Percentiles rank a stretch among this genome's conserved stretches.
Conservation (phyloP, 805 yeast genomes). For the Clavispora vitiphila region DNA sequence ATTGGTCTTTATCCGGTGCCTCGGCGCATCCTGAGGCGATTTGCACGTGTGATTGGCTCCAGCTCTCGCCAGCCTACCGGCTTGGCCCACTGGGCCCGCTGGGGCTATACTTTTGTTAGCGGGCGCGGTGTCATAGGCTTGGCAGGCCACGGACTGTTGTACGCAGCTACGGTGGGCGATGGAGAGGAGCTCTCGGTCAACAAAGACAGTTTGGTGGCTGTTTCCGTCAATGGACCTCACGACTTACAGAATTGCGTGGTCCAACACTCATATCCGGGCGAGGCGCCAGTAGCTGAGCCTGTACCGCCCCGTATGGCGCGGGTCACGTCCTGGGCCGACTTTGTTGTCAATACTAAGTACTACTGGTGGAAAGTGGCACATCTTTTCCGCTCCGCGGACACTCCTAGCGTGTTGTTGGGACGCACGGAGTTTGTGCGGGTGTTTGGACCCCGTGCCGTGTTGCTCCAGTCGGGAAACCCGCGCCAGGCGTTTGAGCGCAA, state of each 20-base stretch:
- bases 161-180: conserved; percentile 39
- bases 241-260: conserved; percentile 40
- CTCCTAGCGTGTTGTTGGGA: conserved; percentile 18
- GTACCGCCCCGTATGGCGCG: conserved; percentile 11
- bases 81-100: conserved; percentile 25
- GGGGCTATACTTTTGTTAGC: conserved; percentile 44
- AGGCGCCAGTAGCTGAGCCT: conserved; percentile 3
- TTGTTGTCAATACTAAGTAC: conserved; percentile 6
- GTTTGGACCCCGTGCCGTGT: conserved; percentile 50
- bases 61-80: conserved; percentile 35
- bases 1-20: conserved; percentile 39
- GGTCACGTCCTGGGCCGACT: conserved; percentile 7
- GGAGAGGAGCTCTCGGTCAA: conserved; percentile 48
- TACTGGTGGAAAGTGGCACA: conserved; percentile 10
- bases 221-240: conserved; percentile 44
- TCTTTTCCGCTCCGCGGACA: background rate
- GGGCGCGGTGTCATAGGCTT: conserved; percentile 58
- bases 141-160: conserved; percentile 51
- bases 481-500: conserved; percentile 10
- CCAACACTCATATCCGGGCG: conserved; percentile 14
- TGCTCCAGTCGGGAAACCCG: conserved; percentile 42
- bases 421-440: conserved; percentile 45
- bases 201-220: conserved; percentile 42
- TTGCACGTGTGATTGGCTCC: conserved; percentile 20
- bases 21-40: conserved; percentile 27